Evolutionary conservation across 1,284 basidiomycete species (phyloP).

Genomic region (Fomes fomentarius): DNA sequence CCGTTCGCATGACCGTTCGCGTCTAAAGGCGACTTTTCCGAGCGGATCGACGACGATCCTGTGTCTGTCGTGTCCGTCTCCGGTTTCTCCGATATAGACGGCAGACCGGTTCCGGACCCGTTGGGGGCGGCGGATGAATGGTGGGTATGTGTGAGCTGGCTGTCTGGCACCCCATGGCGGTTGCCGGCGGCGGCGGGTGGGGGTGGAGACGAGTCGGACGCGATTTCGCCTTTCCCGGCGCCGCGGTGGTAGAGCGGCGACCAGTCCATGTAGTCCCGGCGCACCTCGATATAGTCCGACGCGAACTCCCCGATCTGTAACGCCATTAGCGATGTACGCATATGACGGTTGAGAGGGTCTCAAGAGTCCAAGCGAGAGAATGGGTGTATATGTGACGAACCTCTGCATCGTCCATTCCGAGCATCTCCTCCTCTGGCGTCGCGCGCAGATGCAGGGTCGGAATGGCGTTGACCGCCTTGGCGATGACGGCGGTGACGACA

Average conservation of each 20-base stretch:
- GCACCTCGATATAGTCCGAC: conserved; percentile 78
- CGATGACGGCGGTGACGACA: conserved; percentile 67
- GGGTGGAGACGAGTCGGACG: conserved; percentile 18
- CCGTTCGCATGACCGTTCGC: neutral
- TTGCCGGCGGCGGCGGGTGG: conserved; percentile 46
- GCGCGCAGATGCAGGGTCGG: conserved; percentile 79
- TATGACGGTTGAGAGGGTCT: neutral
- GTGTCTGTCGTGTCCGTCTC: conserved; percentile 1
- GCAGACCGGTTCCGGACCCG: neutral
- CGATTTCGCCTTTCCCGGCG: conserved; percentile 19
- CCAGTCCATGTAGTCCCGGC: conserved; percentile 68
- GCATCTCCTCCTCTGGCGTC: conserved; percentile 76
- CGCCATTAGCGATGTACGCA: too few species aligned
- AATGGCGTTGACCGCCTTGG: conserved; percentile 74
- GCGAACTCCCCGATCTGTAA: conserved; percentile 78
- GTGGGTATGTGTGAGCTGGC: conserved; percentile 1
- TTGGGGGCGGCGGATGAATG: too few species aligned
- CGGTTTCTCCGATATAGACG: conserved; percentile 23
- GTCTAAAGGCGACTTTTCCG: too few species aligned
- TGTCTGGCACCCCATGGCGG: conserved; percentile 48
- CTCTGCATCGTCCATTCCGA: conserved; percentile 90
- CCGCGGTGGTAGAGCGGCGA: conserved; percentile 38
- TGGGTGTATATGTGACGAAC: conserved; percentile 42
- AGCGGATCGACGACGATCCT: too few species aligned
- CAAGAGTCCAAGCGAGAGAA: neutral